Evolutionary conservation across 306 rosid genomes (phyloP), one percentile per base, ranked within the genome.

Genomic region (Dryas octopetala): DNA sequence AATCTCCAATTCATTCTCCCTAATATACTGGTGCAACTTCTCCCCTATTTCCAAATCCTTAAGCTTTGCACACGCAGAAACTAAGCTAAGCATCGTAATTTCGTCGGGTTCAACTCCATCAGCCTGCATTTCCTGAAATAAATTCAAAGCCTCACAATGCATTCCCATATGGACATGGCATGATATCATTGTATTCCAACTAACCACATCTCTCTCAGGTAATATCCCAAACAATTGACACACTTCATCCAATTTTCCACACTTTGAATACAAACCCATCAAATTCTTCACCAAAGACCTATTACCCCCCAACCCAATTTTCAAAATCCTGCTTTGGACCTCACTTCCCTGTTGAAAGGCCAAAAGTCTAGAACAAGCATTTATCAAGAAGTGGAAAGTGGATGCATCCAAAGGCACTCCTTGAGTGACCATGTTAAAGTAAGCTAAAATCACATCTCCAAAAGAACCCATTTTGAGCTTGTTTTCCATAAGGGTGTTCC

Each of bases 111-210:
- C 40, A 16, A 70, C 77, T 45, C 66, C 70, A 58, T 40, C 59
- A 54, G 40, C 61, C 67, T 13, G 32, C 81, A 81, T 81, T 66
- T 59, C 38, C 54, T 13, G 14, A 50, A 71, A 81, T 15, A 81
- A 16, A 50, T 63, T 68, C 66, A 81, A 66, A 59, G 85, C 82
- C 71, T 76, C 59, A 3, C 4, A 16, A 28, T 49, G 66, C 82
- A 81, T 57, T 71, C 82, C 75, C 75, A 58, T 66, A 40, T 41
- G 74, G 7, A 73, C 82, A 72, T 73, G 67, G 60, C 82, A 76
- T 2, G 81, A 71, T 66, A 81, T 76, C 82, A 81, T 77, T 9
- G 82, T 76, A 68, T 76, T 81, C 82, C 85, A 81, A 67, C 75
- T 72, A 55, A 76, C 52, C 43, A 77, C 70, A 60, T 76, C 78